phyloP scores from a whole-genome alignment of 345 rosid species.

The Alliaria petiolata region DNA sequence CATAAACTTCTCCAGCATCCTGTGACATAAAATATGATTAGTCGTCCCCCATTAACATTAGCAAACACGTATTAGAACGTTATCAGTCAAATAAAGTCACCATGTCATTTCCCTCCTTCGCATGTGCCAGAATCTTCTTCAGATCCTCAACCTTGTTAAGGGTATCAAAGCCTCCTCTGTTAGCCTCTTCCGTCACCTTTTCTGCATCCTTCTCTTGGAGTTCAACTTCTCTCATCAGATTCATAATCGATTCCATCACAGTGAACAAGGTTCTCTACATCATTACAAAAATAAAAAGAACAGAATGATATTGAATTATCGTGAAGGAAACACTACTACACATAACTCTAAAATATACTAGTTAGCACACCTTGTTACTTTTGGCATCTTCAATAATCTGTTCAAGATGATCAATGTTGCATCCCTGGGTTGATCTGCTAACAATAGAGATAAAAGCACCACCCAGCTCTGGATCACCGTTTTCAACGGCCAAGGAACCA shows the following conservation, averaged over 20 bases:
- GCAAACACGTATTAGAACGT: not conserved
- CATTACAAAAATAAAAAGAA: not conserved
- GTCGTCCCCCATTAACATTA: not conserved
- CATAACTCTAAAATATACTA: not conserved
- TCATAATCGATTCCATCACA: slow-evolving; percentile 69
- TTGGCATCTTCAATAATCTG: slow-evolving; percentile 68
- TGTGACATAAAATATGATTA: slow-evolving; percentile 29
- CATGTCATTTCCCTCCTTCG: slow-evolving; percentile 80
- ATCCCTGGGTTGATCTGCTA: slow-evolving; percentile 38
- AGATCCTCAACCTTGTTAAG: slow-evolving; percentile 59
- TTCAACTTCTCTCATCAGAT: slow-evolving; percentile 72
- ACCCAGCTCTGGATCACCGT: slow-evolving; percentile 30
- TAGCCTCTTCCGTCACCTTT: slow-evolving; percentile 66
- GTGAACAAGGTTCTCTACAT: slow-evolving; percentile 69
- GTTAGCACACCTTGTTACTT: slow-evolving; percentile 62
- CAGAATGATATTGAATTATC: not conserved
- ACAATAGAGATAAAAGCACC: slow-evolving; percentile 26
- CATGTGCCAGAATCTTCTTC: slow-evolving; percentile 54
- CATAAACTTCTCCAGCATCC: slow-evolving; percentile 95
- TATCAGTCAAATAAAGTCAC: slow-evolving; percentile 34
- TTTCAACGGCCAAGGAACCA: slow-evolving; percentile 22
- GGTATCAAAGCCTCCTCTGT: slow-evolving; percentile 54
- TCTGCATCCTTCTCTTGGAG: slow-evolving; percentile 64
- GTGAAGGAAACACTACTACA: not conserved
- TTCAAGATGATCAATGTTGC: slow-evolving; percentile 52